Evolutionary conservation across 1,139 yeast genomes (phyloP).

Genomic region (Diutina rugosa): DNA sequence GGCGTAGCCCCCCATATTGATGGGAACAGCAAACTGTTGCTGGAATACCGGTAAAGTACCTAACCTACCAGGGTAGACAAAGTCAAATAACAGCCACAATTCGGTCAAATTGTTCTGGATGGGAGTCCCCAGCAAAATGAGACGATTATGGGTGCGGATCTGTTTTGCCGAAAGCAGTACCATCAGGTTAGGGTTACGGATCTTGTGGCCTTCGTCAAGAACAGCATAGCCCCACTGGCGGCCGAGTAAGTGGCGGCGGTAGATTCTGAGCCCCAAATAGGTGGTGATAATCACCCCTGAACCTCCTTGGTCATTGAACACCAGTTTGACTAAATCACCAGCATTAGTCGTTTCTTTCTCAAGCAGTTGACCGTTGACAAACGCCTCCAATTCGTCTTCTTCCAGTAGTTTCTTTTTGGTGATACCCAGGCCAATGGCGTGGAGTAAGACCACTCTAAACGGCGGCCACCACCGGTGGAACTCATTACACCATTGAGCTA

Average conservation of each 20-base stretch:
- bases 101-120: constrained; percentile 87
- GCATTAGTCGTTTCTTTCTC: constrained; percentile 15
- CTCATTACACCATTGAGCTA: constrained; percentile 94
- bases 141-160: constrained; percentile 65
- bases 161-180: constrained; percentile 80
- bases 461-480: constrained; percentile 99
- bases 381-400: constrained; percentile 39
- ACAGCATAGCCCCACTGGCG: constrained; percentile 83
- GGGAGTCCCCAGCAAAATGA: constrained; percentile 91
- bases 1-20: constrained; percentile 96
- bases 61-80: constrained; percentile 84
- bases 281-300: constrained; percentile 75
- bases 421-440: constrained; percentile 91
- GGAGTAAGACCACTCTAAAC: constrained; percentile 70
- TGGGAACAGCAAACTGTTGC: constrained; percentile 83
- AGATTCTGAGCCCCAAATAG: constrained; percentile 77
- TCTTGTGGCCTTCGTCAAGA: constrained; percentile 93
- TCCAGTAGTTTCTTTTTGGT: constrained; percentile 18
- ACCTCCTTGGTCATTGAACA: constrained; percentile 37
- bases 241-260: constrained; percentile 56
- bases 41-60: constrained; percentile 95
- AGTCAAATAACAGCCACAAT: constrained; percentile 90
- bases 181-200: constrained; percentile 86
- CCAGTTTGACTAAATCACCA: constrained; percentile 33
- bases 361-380: constrained; percentile 3